A percentile compares a stretch with the other conserved stretches of the same genome.
Conservation (phyloP, 1,284 basidiomycete genomes). For the Heterobasidion irregulare region DNA sequence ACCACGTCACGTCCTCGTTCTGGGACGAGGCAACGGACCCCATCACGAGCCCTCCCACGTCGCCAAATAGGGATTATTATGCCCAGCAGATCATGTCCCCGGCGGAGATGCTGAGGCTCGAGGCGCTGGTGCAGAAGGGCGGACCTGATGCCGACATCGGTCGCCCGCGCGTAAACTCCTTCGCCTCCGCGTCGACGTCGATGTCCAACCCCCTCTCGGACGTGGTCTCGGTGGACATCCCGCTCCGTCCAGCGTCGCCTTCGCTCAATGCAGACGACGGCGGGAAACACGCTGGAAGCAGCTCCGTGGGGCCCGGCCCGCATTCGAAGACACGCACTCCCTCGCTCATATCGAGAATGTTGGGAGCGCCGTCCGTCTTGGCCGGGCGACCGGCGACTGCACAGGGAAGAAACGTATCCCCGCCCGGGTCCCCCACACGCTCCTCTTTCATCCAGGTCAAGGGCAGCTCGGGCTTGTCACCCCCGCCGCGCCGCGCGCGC, state of each 20-base stretch:
- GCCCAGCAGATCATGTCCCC: conserved; percentile 61
- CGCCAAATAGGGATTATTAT: conserved; percentile 27
- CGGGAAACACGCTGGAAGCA: not conserved
- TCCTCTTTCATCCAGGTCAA: not conserved
- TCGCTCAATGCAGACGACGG: not conserved
- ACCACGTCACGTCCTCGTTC: conserved; percentile 28
- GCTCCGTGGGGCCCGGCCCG: not conserved
- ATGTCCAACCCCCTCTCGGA: conserved; percentile 6
- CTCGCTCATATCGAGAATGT: not conserved
- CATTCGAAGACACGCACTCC: not conserved
- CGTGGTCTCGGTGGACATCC: conserved; percentile 4
- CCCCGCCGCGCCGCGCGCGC: conserved; percentile 10
- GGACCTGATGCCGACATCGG: conserved; percentile 25
- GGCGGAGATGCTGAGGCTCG: conserved; percentile 52
- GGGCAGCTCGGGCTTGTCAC: conserved; percentile 11
- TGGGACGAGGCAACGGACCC: conserved; percentile 33
- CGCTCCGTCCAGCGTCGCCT: not conserved
- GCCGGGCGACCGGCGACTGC: conserved; percentile 20
- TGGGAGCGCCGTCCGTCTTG: not conserved
- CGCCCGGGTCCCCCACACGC: conserved; percentile 9
- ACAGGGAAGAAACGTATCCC: conserved; percentile 15
- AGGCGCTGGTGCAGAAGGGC: conserved; percentile 29
- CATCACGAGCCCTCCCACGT: not conserved
- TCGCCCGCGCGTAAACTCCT: conserved; percentile 3
- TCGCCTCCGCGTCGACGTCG: conserved; percentile 7